Conservation (phyloP, 345 rosid species). For the Eutrema heterophyllum region DNA sequence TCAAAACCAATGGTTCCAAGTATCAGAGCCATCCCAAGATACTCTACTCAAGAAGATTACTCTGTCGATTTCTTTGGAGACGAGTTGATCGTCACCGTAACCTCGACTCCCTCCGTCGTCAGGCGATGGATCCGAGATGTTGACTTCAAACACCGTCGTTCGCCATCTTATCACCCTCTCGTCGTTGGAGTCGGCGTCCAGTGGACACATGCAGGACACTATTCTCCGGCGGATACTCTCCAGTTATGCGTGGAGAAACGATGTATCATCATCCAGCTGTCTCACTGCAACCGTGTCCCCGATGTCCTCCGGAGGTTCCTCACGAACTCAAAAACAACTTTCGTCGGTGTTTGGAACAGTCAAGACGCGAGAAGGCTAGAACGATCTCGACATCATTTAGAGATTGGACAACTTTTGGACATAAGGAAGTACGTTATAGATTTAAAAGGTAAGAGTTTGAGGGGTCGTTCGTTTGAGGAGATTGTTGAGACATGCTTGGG, state of each 20-base stretch:
- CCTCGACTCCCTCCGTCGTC: constrained; percentile 14
- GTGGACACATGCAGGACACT: constrained; percentile 3
- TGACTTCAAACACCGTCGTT: background rate
- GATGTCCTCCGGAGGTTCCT: constrained; percentile 19
- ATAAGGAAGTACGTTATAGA: constrained; percentile 14
- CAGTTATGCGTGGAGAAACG: constrained; percentile 27
- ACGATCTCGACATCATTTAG: constrained; percentile 5
- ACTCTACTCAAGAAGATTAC: background rate
- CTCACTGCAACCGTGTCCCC: background rate
- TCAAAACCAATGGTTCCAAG: background rate
- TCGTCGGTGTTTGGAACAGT: constrained; percentile 10
- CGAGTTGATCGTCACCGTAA: constrained; percentile 13
- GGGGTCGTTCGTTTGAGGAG: no score
- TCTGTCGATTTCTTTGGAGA: constrained; percentile 26
- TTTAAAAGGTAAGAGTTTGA: background rate
- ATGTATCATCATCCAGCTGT: no score
- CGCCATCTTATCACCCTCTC: background rate
- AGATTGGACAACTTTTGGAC: constrained; percentile 24
- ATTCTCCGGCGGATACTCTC: constrained; percentile 17
- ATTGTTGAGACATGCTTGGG: no score
- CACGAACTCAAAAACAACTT: background rate
- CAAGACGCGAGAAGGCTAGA: constrained; percentile 28
- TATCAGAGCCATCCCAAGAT: background rate
- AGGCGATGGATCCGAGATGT: constrained; percentile 15
- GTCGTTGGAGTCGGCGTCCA: constrained; percentile 34